Base-by-base conservation (phyloP, 495 filamentous ascomycete species). In the Talaromyces adpressus region DNA sequence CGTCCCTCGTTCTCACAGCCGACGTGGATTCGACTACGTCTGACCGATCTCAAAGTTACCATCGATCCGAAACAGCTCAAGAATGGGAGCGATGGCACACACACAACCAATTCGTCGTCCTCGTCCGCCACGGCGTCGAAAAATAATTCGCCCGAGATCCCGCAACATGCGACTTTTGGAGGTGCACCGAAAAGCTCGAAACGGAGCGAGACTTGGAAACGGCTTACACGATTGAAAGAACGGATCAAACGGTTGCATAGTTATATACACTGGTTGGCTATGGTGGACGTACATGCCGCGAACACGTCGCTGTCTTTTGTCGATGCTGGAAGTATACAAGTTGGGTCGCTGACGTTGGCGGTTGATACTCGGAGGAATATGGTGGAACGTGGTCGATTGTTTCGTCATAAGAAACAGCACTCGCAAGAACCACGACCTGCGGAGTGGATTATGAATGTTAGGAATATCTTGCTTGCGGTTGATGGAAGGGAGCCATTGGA, bases 1-100 rank as follows among this genome's bases (percentile, higher is more conserved):
- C 87, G 92, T 8, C 93, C 94, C 7, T 96, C 94, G 16, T 98
- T 98, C 72, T 90, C 92, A 20, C 92, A 97, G 72, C 93, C 94
- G 57, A 97, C 95, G 74, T 99, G 94, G 94, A 76, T 97, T 64
- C 97, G 91, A 68, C 80, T 99, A 39, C 89, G 92, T 23, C 75
- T 98, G 57, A 88, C 85, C 62, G 93, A 96, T 64, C 75, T 97
- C 39, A 89, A 84, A 52, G 80, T 98, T n/a, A 92, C 90, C 0
- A 70, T 97, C 25, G 91, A 98, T 72, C 75, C 91, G 57, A 81
- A 84, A 57, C 79, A 81, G 34, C 71, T 93, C 52, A 70, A 67
- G 11, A 73, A 73, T 66, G 69, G 70, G 72, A 87, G 72, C 71
- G 71, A 64, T 72, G 69, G 68, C 64, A 39, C 65, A 47, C 51